Base-by-base conservation (phyloP, 768 basidiomycete genomes). In the Hericium rajendrae region DNA sequence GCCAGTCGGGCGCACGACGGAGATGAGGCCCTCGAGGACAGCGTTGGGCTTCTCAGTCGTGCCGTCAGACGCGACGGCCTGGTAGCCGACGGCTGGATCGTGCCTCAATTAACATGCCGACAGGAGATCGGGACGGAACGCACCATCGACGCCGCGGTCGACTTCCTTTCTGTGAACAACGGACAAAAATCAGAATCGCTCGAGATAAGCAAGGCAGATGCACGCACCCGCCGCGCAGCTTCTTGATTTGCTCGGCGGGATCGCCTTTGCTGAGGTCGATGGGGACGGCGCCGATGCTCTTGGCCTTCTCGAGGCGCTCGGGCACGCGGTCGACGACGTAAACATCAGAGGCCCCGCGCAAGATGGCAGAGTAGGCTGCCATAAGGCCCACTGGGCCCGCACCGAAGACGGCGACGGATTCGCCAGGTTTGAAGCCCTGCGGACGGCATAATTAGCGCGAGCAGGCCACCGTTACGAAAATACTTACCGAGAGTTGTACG, bases 271-370 rank as follows among this genome's bases (percentile, higher is more conserved):
- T 71, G 58, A 80, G 78, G 60, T 81, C 74, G 58, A 81, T 74
- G 0, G 78, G 76, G 13, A 71, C 73, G 53, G 75, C 78, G 13
- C 80, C 79, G 28, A 83, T 79, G 24, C 77, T 73, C 57, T 74
- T 74, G 0, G 79, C 79, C 63, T 81, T 81, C 5, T 68, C 69
- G 32, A 82, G 69, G 8, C 80, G 69, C 67, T 81, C 81, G 1
- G 76, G 71, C 4, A 83, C 79, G 55, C 78, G 77, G 63, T 81
- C 80, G 22, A 82, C 78, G 20, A 81, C 77, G 59, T 79, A 81
- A 9, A 81, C 76, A 28, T 76, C 71, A 1, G 78, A 72, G 0
- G 80, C 79, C 38, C 80, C 80, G 28, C 78, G 76, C 1, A 81
- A 65, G 6, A 72, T 62, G 1, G 80, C 80, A 39, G 78, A 79